A percentile compares a stretch with the other conserved stretches of the same genome.
Conservation (phyloP, 2,329 filamentous ascomycete species). For the Alternaria sp. region DNA sequence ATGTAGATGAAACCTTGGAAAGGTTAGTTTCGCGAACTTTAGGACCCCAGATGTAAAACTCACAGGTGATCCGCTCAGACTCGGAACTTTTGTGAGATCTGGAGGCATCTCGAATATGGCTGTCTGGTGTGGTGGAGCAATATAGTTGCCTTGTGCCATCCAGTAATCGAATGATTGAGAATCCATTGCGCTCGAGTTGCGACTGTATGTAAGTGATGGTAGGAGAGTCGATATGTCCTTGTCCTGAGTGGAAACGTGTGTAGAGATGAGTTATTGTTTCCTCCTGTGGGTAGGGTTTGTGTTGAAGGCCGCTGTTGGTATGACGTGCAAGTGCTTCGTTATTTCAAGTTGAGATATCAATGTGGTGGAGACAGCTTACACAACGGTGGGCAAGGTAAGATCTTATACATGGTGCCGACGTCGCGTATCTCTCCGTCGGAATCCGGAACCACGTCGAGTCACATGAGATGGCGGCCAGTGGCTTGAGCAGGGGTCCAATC, state of each 20-base stretch:
- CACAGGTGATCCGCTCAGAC: constrained; percentile 52
- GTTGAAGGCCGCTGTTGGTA: constrained; percentile 1
- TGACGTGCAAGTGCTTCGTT: constrained; percentile 11
- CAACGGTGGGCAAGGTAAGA: constrained; percentile 43
- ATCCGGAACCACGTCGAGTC: constrained; percentile 34
- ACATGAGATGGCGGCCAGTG: constrained; percentile 30
- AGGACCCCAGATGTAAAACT: constrained; percentile 17
- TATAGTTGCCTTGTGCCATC: constrained; percentile 48
- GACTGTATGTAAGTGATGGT: constrained; percentile 9
- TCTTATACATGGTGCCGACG: constrained; percentile 45
- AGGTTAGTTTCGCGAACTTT: constrained; percentile 15
- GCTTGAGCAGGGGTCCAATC: constrained; percentile 33
- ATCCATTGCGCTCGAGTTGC: constrained; percentile 40
- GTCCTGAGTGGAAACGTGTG: constrained; percentile 7
- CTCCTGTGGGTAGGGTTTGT: not conserved
- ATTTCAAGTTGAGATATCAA: constrained; percentile 32
- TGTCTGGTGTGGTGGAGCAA: constrained; percentile 43
- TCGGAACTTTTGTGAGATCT: constrained; percentile 50
- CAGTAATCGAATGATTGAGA: constrained; percentile 51
- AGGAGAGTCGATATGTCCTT: constrained; percentile 17
- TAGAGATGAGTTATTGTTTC: not conserved
- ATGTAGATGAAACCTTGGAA: constrained; percentile 48
- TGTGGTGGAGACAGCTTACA: constrained; percentile 41
- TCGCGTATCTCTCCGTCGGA: constrained; percentile 33
- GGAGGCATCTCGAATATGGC: constrained; percentile 47